Base-by-base conservation (phyloP, 2,329 filamentous ascomycete species). In the Trichoderma asperellum region DNA sequence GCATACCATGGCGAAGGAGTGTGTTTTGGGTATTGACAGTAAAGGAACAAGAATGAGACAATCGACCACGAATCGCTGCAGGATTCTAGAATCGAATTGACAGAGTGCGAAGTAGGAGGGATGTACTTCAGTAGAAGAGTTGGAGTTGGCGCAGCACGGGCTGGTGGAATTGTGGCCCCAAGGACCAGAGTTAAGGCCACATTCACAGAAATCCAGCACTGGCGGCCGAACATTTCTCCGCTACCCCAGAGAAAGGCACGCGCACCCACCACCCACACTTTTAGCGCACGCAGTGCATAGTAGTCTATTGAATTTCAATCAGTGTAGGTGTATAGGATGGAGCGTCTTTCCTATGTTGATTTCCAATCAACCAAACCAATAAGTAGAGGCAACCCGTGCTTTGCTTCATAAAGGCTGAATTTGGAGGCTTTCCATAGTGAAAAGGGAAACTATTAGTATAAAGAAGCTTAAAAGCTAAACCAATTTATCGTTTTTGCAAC, bases 141-240 rank as follows among this genome's bases (percentile, higher is more conserved):
- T 70, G 68, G 71, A 72, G 70, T 70, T 73, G 63, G 58, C 65
- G 57, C 60, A 59, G 53, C 32, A 21, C 56, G 71, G 40, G 71
- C 70, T 74, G 73, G 69, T 66, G 72, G 77, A 76, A 76, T 75
- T 75, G 73, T 74, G 73, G 75, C 71, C 70, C 71, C 70, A 70
- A 57, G 40, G 73, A 71, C 70, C 71, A 72, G 74, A 80, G 78
- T 81, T 81, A 77, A 82, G 81, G 81, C 81, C 81, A 82, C 80
- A 79, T 81, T 81, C 81, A 73, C 80, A 79, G 76, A 80, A 80
- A 77, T 71, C 55, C 56, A 71, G 71, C 34, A 70, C 72, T 37
- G 47, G 65, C 78, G 78, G 77, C 68, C 49, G 67, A 80, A 79
- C 70, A 65, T 77, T 81, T 74, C 71, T 81, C 79, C 79, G 79